Evolutionary conservation across 1,284 basidiomycete species (phyloP).

Genomic region (Pholiota adiposa): DNA sequence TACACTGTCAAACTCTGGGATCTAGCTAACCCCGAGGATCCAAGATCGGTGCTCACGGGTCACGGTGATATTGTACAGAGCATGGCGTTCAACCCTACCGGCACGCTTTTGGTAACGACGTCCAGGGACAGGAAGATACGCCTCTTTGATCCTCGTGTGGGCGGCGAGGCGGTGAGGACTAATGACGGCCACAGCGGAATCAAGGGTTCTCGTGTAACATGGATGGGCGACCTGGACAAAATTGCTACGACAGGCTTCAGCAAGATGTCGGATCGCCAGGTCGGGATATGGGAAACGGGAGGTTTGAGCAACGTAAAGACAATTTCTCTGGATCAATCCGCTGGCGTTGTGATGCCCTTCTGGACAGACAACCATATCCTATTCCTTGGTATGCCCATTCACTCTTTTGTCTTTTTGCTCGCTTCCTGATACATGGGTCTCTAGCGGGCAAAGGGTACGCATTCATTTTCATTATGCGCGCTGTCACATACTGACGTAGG

Average conservation of each 20-base stretch:
- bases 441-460: constrained; percentile 77
- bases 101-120: constrained; percentile 78
- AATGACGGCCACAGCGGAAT: constrained; percentile 92
- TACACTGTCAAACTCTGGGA: constrained; percentile 94
- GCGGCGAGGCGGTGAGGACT: constrained; percentile 79
- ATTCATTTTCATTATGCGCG: constrained; percentile 12
- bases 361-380: constrained; percentile 94
- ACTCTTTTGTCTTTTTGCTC: constrained; percentile 5
- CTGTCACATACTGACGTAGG: constrained; percentile 17
- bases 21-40: constrained; percentile 68
- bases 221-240: constrained; percentile 90
- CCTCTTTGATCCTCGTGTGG: constrained; percentile 86
- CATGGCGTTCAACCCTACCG: constrained; percentile 83
- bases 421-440: constrained; percentile 8
- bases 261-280: constrained; percentile 92
- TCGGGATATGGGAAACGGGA: constrained; percentile 86
- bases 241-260: constrained; percentile 96
- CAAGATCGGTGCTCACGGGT: constrained; percentile 68
- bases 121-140: constrained; percentile 93
- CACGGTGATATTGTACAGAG: constrained; percentile 92
- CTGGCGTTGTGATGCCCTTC: constrained; percentile 97
- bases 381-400: constrained; percentile 73
- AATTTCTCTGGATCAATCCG: constrained; percentile 81
- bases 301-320: constrained; percentile 78
- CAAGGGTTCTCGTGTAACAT: constrained; percentile 89